Evolutionary conservation across 2,329 filamentous ascomycete species (phyloP).

Genomic region (Mollisiaceae sp.): DNA sequence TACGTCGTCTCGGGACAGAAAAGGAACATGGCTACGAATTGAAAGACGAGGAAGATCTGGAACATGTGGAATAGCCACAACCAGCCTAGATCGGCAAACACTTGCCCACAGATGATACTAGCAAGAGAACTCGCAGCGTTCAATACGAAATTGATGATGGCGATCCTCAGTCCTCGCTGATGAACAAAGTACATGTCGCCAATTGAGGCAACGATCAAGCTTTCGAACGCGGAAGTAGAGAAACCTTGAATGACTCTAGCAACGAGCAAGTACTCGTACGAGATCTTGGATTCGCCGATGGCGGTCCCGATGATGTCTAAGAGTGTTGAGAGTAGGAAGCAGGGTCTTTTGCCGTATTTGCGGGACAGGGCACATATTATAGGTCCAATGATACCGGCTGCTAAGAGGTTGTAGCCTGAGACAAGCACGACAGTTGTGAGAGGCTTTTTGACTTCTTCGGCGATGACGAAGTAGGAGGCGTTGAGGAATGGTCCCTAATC

Average conservation of each 20-base stretch:
- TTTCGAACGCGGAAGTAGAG: slow-evolving; percentile 11
- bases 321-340: slow-evolving; percentile 25
- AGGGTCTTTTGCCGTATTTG: slow-evolving; percentile 32
- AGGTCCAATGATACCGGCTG: slow-evolving; percentile 25
- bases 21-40: slow-evolving; percentile 16
- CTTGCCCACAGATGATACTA: slow-evolving; percentile 18
- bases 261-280: slow-evolving; percentile 28
- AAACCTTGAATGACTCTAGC: slow-evolving; percentile 28
- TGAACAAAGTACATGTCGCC: slow-evolving; percentile 21
- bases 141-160: slow-evolving; percentile 16
- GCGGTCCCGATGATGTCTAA: slow-evolving; percentile 29
- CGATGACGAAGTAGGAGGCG: slow-evolving; percentile 19
- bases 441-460: slow-evolving; percentile 17
- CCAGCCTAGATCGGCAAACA: slow-evolving; percentile 17
- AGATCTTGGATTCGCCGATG: slow-evolving; percentile 21
- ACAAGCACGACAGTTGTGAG: slow-evolving; percentile 27
- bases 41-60: slow-evolving; percentile 18
- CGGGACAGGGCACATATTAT: slow-evolving; percentile 26
- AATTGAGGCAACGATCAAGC: slow-evolving; percentile 9
- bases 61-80: slow-evolving; percentile 22
- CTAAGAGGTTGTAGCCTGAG: slow-evolving; percentile 34
- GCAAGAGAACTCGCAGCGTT: slow-evolving; percentile 13
- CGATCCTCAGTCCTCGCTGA: slow-evolving; percentile 16
- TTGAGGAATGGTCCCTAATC: slow-evolving; percentile 23
- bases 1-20: slow-evolving; percentile 19